phyloP scores from a whole-genome alignment of 768 basidiomycete species.

The Podaxis carcinomalis region DNA sequence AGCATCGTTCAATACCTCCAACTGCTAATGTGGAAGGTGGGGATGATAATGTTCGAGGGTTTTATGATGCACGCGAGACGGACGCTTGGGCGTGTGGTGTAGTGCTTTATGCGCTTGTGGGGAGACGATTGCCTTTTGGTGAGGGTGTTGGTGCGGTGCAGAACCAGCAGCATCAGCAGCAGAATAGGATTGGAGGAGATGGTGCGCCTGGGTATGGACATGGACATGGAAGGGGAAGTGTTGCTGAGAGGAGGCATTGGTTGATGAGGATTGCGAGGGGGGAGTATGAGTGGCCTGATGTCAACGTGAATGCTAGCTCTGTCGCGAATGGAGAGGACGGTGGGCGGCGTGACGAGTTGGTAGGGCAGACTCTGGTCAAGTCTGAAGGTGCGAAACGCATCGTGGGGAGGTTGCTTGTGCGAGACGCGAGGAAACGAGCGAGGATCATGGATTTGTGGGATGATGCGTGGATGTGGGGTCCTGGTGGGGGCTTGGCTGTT shows the following conservation, averaged over 20 bases:
- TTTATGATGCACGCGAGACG: constrained; percentile 81
- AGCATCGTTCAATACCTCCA: neutral
- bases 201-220: constrained; percentile 21
- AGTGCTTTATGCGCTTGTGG: constrained; percentile 76
- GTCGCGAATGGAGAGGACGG: neutral
- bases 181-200: constrained; percentile 36
- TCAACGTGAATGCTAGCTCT: constrained; percentile 3
- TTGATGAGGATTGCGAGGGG: constrained; percentile 79
- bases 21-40: constrained; percentile 41
- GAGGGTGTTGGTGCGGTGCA: constrained; percentile 33
- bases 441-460: constrained; percentile 62
- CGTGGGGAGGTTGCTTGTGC: constrained; percentile 59
- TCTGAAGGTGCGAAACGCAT: constrained; percentile 46
- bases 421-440: constrained; percentile 65
- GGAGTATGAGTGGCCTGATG: constrained; percentile 60
- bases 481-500: constrained; percentile 13
- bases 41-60: constrained; percentile 20
- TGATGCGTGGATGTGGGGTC: constrained; percentile 41
- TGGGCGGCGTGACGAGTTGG: constrained; percentile 27
- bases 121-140: constrained; percentile 72
- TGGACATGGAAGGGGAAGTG: constrained; percentile 16
- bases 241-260: constrained; percentile 47
- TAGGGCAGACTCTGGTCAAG: constrained; percentile 32
- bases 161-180: constrained; percentile 15
- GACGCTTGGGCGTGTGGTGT: constrained; percentile 91